A percentile compares a stretch with the other conserved stretches of the same genome.
phyloP scores from a whole-genome alignment of 768 basidiomycete genomes.

The Trametes cinnabarina region DNA sequence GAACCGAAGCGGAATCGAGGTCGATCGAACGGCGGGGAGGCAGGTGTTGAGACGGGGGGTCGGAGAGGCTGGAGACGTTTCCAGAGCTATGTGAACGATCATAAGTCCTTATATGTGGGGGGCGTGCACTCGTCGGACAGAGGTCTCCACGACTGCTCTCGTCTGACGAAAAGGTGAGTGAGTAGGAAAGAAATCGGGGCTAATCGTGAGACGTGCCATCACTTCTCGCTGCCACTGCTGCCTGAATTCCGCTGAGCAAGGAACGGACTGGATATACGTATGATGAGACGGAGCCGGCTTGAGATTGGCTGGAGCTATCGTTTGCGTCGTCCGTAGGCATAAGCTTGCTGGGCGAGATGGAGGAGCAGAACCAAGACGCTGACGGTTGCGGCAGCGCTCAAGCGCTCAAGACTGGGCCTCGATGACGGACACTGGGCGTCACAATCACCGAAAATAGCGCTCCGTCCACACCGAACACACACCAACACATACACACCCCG shows the following conservation, averaged over 20 bases:
- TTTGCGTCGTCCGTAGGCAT: slow-evolving; percentile 3
- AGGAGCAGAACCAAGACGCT: neutral
- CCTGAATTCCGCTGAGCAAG: neutral
- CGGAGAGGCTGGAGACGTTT: neutral
- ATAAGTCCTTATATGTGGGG: neutral
- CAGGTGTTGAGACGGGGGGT: neutral
- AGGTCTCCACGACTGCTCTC: neutral
- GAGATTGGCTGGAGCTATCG: neutral
- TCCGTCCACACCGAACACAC: too few relatives aligned
- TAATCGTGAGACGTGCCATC: neutral
- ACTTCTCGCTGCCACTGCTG: neutral
- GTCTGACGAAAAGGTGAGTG: slow-evolving; percentile 10
- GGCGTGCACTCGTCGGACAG: neutral
- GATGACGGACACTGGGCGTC: neutral
- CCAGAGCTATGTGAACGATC: neutral
- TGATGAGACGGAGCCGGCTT: neutral
- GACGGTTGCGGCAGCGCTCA: neutral
- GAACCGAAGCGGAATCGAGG: neutral
- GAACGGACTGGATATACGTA: slow-evolving; percentile 8
- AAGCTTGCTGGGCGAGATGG: neutral
- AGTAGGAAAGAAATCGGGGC: neutral
- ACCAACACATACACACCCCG: too few relatives aligned
- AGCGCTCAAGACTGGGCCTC: neutral
- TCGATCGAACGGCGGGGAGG: neutral
- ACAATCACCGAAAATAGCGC: neutral